Evolutionary conservation across 305 asterid species (phyloP), one percentile per base, ranked within the genome.

Genomic region (Fraxinus baroniana): DNA sequence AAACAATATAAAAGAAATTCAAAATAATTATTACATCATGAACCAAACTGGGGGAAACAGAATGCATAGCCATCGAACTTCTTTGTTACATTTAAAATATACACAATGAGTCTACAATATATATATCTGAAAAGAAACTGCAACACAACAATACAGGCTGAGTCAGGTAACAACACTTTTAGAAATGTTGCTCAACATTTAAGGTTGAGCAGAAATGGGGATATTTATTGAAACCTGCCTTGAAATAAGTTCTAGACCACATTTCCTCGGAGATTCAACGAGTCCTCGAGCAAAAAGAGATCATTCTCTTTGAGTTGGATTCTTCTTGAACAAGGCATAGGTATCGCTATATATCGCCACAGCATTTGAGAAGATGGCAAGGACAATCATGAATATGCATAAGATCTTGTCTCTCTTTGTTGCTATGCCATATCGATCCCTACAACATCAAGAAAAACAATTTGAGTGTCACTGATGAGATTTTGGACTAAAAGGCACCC

Each of bases 291-390:
- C 64, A 26, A 26, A 66, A 9, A 9, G 75, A 13, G 44, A 85
- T 93, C 89, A 94, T 68, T 82, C 90, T 4, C 90, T 87, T 2
- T 85, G 88, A 9, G 97, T 76, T 2, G 92, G 86, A 44, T 91
- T 90, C 55, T 92, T 97, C 94, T 91, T 92, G 88, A 96, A 89
- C 85, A 96, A 87, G 37, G 99, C 85, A 81, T 86, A 96, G 66
- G 99, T 92, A 83, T 96, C 99, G 2, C 99, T 96, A 89, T 94
- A 94, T 80, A 96, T 91, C 3, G 99, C 99, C 78, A 96, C 90
- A 83, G 80, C 37, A 57, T 94, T 96, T 13, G 99, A 93, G 86
- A 93, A 93, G 24, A 94, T 92, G 2, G 99, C 98, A 68, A 96
- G 91, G 74, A 87, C 88, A 4, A 96, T 87, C 99, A 96, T 92